Base-by-base conservation (phyloP, 257 asterid genomes). In the Perilla frutescens region DNA sequence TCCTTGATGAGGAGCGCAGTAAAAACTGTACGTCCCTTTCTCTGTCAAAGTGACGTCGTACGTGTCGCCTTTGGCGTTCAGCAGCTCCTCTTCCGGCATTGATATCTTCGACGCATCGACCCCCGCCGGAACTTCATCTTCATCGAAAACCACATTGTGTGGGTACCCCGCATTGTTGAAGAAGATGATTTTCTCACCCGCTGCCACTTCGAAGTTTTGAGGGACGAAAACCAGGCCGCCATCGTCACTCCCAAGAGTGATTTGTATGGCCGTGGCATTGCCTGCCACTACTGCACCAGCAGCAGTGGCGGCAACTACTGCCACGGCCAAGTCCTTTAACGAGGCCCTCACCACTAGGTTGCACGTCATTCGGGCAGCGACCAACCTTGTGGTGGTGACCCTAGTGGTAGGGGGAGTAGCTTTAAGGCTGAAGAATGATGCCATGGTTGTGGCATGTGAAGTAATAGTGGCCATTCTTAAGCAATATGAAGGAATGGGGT, bases 1-100 rank as follows among this genome's bases (percentile, higher is more conserved):
- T 31, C 92, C 91, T 72, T 80, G 85, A 78, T 91, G 97, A 76
- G 94, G 97, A 12, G 88, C 15, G 47, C 96, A 91, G 86, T 87
- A 87, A 84, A 89, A 91, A 32, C 8, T 56, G 85, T 89, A 91
- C 1, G 91, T 81, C 51, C 97, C 96, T 62, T 84, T 84, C 90
- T 83, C 92, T 1, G 87, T 89, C 85, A 91, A 76, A 3, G 91
- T 77, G 3, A 91, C 97, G 1, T 76, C 54, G 68, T 47, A 91
- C 0, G 81, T 78, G 51, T 90, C 97, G 39, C 90, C 93, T 1
- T 86, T 66, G 4, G 75, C 93, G 37, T 90, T 90, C 6, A 90
- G 83, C 3, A 49, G 62, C 2, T 77, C 89, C 39, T 81, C 89
- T 40, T 87, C 92, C 0, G 29, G 0, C 96, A 90, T 86, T 36